Conservation (phyloP, 2,329 filamentous ascomycete genomes). For the Fusarium acutatum region DNA sequence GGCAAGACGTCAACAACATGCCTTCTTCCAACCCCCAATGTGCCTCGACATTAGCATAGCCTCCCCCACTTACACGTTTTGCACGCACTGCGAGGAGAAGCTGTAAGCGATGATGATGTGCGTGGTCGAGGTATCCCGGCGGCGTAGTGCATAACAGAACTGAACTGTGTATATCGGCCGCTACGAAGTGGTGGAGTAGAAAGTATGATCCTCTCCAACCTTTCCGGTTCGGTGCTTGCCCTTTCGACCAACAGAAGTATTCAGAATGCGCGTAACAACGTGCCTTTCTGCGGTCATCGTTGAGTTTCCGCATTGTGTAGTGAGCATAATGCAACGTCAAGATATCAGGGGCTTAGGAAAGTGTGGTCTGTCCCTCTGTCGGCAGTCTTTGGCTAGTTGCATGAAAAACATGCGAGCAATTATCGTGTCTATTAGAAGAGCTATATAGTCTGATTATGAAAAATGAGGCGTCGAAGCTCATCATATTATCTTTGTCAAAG, state of each 20-base stretch:
- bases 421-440: background rate
- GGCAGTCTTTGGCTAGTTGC: background rate
- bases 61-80: background rate
- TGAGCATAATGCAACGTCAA: background rate
- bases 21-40: background rate
- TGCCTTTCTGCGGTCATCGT: background rate
- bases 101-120: background rate
- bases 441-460: background rate
- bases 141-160: constrained; percentile 4
- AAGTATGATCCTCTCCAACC: background rate
- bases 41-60: background rate
- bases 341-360: background rate
- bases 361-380: background rate
- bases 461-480: background rate
- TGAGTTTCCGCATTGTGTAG: background rate
- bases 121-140: background rate
- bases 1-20: constrained; percentile 9
- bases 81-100: background rate
- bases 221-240: background rate
- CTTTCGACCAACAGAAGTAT: background rate
- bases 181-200: background rate
- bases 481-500: background rate
- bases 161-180: background rate
- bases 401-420: background rate
- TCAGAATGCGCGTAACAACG: background rate